Percentiles rank a stretch among this genome's conserved stretches.
phyloP scores from a whole-genome alignment of 148 eudicot genomes.

The Pouteria glomerata region DNA sequence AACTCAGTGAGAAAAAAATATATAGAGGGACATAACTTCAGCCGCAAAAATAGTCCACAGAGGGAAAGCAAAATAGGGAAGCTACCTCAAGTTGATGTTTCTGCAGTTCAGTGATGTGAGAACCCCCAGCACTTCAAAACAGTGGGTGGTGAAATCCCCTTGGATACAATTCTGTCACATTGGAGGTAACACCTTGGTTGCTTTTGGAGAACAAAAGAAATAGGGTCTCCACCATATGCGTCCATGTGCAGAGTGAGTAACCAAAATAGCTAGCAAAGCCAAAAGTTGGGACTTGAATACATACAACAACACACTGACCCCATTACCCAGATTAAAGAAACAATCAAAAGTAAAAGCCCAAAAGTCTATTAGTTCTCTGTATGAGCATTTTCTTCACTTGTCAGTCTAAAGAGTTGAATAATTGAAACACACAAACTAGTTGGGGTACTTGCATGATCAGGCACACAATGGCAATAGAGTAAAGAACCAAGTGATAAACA shows the following conservation, averaged over 20 bases:
- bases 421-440: conserved; percentile 26
- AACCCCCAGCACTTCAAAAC: background rate
- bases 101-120: background rate
- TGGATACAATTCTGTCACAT: conserved; percentile 14
- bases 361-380: conserved; percentile 25
- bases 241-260: conserved; percentile 17
- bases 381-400: conserved; percentile 24
- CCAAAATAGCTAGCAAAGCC: conserved; percentile 16
- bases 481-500: conserved; percentile 14
- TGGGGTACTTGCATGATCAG: conserved; percentile 22
- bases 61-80: background rate
- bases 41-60: background rate
- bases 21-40: background rate
- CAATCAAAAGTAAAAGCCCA: conserved; percentile 22
- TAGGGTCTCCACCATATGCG: conserved; percentile 19
- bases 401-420: conserved; percentile 23
- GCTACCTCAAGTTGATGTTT: conserved; percentile 15
- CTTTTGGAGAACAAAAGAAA: conserved; percentile 9
- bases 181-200: conserved; percentile 12
- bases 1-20: background rate
- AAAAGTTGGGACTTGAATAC: conserved; percentile 12
- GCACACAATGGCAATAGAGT: conserved; percentile 19
- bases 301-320: conserved; percentile 19
- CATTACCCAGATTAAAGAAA: conserved; percentile 13
- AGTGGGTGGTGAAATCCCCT: background rate